A percentile compares a stretch with the other conserved stretches of the same genome.
Evolutionary conservation across 768 basidiomycete species (phyloP).

Genomic region (Myochromella boudieri): DNA sequence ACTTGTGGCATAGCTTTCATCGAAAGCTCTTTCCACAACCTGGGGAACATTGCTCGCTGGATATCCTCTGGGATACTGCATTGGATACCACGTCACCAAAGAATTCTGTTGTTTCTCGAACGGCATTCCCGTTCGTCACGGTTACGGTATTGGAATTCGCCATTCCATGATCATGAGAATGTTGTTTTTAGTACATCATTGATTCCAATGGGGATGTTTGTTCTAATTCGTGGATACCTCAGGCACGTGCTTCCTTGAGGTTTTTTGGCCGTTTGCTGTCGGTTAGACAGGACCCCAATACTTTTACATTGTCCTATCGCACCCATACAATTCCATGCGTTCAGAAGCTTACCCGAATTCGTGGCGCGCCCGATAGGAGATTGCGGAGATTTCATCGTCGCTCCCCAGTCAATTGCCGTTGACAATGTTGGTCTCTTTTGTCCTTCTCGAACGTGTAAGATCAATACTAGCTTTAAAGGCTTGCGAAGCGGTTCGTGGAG

Average conservation of each 20-base stretch:
- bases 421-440: neutral
- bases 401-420: neutral
- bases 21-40: too few relatives aligned
- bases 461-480: neutral
- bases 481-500: neutral
- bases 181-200: neutral
- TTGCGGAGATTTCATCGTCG: conserved; percentile 2
- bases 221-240: neutral
- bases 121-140: neutral
- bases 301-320: too few relatives aligned
- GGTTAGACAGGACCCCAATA: conserved; percentile 20
- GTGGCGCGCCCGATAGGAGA: conserved; percentile 9
- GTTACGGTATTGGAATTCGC: neutral
- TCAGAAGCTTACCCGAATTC: conserved; percentile 5
- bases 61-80: too few relatives aligned
- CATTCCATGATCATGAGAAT: neutral
- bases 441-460: neutral
- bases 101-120: neutral
- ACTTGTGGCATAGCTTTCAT: too few relatives aligned
- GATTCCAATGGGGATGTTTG: conserved; percentile 7
- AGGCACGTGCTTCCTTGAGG: conserved; percentile 26
- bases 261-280: conserved; percentile 41
- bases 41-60: too few relatives aligned
- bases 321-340: conserved; percentile 15
- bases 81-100: too few relatives aligned